Evolutionary conservation across 1,284 basidiomycete genomes (phyloP).

Genomic region (Acaromyces ingoldii): DNA sequence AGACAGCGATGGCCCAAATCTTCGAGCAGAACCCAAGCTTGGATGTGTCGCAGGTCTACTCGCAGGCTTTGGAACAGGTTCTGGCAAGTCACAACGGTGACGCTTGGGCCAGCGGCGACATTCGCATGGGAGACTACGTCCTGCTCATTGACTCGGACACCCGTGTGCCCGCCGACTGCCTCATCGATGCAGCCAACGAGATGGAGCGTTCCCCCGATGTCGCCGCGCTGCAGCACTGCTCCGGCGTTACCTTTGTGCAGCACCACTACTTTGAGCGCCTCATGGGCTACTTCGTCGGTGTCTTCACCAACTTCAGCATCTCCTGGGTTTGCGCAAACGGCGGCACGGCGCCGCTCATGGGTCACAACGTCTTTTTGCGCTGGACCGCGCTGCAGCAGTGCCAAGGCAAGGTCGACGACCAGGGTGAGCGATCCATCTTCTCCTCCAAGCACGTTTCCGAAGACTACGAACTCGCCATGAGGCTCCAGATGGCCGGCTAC

Average conservation of each 20-base stretch:
- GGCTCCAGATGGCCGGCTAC: constrained; percentile 56
- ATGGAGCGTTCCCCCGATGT: constrained; percentile 69
- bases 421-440: constrained; percentile 70
- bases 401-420: constrained; percentile 64
- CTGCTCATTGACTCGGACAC: constrained; percentile 66
- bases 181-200: constrained; percentile 76
- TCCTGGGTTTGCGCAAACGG: constrained; percentile 54
- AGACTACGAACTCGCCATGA: constrained; percentile 71
- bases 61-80: constrained; percentile 50
- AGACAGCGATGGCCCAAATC: no score
- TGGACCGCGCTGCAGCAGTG: constrained; percentile 79
- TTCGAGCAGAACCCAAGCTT: no score
- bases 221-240: constrained; percentile 77
- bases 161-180: constrained; percentile 77
- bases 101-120: constrained; percentile 51
- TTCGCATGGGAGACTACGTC: constrained; percentile 36
- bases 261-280: constrained; percentile 81
- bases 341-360: constrained; percentile 66
- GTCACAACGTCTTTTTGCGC: constrained; percentile 79
- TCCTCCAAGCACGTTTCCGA: constrained; percentile 74
- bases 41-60: constrained; percentile 10
- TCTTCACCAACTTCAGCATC: constrained; percentile 34
- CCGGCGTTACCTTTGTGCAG: constrained; percentile 79
- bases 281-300: constrained; percentile 66
- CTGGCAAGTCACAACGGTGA: constrained; percentile 16